A percentile compares a stretch with the other conserved stretches of the same genome.
These are phyloP conservation scores for Vanderwaltozyma yarrowii DNA, from an alignment of 805 yeast species.

Conservation along the genomic window DNA sequence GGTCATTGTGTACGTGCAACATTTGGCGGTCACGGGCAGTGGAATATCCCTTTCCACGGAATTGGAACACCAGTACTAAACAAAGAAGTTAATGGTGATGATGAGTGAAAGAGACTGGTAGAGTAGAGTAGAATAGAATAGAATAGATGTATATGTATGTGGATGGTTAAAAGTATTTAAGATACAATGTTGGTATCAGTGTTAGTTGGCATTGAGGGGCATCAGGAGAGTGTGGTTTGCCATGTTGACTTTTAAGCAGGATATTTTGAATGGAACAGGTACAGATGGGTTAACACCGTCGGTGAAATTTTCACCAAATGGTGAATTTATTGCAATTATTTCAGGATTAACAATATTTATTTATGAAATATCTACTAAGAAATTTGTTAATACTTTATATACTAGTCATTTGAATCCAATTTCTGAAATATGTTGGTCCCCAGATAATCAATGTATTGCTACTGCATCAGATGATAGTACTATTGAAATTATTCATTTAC, in stretches of 20 bases:
- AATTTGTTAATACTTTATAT: slow-evolving; percentile 11
- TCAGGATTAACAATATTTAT: slow-evolving; percentile 51
- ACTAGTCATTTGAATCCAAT: slow-evolving; percentile 48
- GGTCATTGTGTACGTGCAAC: too few species aligned
- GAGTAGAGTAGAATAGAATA: too few species aligned
- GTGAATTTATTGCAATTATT: slow-evolving; percentile 45
- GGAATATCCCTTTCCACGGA: too few species aligned
- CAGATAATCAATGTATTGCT: slow-evolving; percentile 62
- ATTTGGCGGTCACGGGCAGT: too few species aligned
- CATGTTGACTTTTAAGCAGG: neutral
- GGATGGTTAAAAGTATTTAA: too few species aligned
- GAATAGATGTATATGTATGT: too few species aligned
- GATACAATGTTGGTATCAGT: too few species aligned
- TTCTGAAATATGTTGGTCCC: slow-evolving; percentile 69
- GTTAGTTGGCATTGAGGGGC: too few species aligned
- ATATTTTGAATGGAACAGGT: neutral
- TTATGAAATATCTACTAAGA: slow-evolving; percentile 38
- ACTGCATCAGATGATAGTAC: slow-evolving; percentile 83
- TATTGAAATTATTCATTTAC: slow-evolving; percentile 59
- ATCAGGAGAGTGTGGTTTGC: neutral
- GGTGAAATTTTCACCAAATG: slow-evolving; percentile 54
- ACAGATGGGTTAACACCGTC: slow-evolving; percentile 28
- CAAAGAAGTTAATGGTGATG: too few species aligned
- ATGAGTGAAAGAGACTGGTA: too few species aligned
- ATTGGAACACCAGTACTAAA: too few species aligned